Percentiles rank a stretch among this genome's conserved stretches.
Evolutionary conservation across 805 yeast genomes (phyloP).

Genomic region (Saccharomycopsis babjevae): DNA sequence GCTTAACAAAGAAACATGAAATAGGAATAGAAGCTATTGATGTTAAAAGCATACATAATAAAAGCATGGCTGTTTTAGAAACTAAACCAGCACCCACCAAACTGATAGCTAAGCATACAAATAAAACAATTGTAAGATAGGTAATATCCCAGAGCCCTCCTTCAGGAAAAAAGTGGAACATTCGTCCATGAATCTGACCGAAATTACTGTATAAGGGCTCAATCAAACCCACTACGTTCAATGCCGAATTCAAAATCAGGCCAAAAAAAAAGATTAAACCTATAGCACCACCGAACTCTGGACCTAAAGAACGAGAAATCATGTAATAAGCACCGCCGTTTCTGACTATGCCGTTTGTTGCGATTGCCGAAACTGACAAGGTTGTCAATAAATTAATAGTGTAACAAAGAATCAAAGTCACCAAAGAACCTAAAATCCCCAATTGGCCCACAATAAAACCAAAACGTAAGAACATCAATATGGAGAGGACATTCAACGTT

Average conservation of each 20-base stretch:
- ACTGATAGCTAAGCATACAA: constrained; percentile 65
- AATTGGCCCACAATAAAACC: constrained; percentile 94
- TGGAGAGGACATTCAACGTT: constrained; percentile 81
- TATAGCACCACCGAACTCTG: constrained; percentile 97
- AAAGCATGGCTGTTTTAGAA: constrained; percentile 67
- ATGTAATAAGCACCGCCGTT: constrained; percentile 99
- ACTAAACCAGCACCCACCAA: constrained; percentile 74
- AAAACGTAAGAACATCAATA: constrained; percentile 88
- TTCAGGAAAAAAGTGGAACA: constrained; percentile 51
- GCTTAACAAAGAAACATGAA: constrained; percentile 55
- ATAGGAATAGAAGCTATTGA: constrained; percentile 78
- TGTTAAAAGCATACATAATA: constrained; percentile 54
- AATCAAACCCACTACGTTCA: constrained; percentile 91
- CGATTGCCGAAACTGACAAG: constrained; percentile 84
- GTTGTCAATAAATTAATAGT: constrained; percentile 77
- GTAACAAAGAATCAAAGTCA: constrained; percentile 62
- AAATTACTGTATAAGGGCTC: constrained; percentile 83
- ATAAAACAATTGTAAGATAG: constrained; percentile 63
- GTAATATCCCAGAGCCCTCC: constrained; percentile 57
- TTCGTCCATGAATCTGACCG: constrained; percentile 46
- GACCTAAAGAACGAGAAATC: constrained; percentile 92
- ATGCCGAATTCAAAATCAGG: constrained; percentile 81
- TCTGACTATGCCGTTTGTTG: constrained; percentile 93
- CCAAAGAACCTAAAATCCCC: constrained; percentile 73
- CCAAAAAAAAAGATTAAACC: constrained; percentile 93